Percentiles rank a stretch among this genome's conserved stretches.
phyloP scores from a whole-genome alignment of 306 rosid species.

The Lathyrus oleraceus region DNA sequence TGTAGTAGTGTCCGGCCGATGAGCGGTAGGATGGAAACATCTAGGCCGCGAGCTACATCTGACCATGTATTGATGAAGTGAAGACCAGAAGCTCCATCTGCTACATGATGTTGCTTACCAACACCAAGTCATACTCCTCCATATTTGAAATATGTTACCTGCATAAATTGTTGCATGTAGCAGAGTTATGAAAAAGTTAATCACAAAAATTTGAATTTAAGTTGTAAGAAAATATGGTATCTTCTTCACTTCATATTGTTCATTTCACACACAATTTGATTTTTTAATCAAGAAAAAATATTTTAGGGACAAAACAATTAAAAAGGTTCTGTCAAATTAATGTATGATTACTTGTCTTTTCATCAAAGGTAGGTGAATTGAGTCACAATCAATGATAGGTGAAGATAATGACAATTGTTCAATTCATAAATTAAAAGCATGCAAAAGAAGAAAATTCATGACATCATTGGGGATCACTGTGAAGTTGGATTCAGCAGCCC shows the following conservation, averaged over 20 bases:
- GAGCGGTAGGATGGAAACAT: conserved; percentile 66
- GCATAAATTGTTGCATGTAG: conserved; percentile 12
- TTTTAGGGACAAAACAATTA: neutral
- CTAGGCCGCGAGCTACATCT: conserved; percentile 82
- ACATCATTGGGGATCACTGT: neutral
- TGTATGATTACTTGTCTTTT: neutral
- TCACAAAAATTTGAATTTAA: neutral
- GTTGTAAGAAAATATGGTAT: too few relatives aligned
- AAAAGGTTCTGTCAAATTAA: neutral
- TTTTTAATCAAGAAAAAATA: neutral
- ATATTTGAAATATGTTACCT: conserved; percentile 85
- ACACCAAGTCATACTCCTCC: conserved; percentile 94
- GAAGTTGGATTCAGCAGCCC: neutral
- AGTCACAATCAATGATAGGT: neutral
- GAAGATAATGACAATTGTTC: neutral
- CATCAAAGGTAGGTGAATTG: neutral
- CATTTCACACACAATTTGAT: too few relatives aligned
- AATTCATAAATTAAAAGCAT: neutral
- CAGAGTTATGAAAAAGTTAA: neutral
- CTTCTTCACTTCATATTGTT: too few relatives aligned
- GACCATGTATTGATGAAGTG: conserved; percentile 88
- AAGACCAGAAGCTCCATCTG: conserved; percentile 85
- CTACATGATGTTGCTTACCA: conserved; percentile 82
- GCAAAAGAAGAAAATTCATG: neutral
- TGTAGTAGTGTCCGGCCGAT: conserved; percentile 74